phyloP scores from a whole-genome alignment of 495 filamentous ascomycete species.

The Penicillium salamii region DNA sequence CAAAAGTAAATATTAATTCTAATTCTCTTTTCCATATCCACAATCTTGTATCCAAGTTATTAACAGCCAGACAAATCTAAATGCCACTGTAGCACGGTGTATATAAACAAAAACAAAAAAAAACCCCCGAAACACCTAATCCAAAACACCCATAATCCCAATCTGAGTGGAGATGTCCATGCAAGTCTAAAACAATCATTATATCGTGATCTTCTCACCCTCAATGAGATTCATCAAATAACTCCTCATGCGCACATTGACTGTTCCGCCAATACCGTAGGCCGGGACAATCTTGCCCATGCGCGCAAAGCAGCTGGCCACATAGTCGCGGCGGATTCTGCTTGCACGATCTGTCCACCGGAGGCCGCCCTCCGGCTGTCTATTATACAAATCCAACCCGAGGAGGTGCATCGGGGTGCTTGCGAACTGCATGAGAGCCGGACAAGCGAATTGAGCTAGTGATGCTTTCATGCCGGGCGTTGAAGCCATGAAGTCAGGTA shows the following conservation, averaged over 20 bases:
- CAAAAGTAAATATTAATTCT: neutral
- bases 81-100: too few species aligned
- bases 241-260: slow-evolving; percentile 72
- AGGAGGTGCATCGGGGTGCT: slow-evolving; percentile 87
- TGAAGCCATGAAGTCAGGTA: slow-evolving; percentile 46
- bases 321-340: slow-evolving; percentile 73
- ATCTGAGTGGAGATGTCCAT: neutral
- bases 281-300: slow-evolving; percentile 92
- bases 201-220: neutral
- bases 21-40: neutral
- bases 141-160: neutral
- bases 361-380: slow-evolving; percentile 45
- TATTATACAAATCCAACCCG: slow-evolving; percentile 88
- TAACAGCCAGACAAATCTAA: neutral
- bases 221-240: slow-evolving; percentile 53
- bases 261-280: slow-evolving; percentile 89
- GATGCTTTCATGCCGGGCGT: slow-evolving; percentile 54
- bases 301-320: slow-evolving; percentile 70
- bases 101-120: neutral
- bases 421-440: slow-evolving; percentile 75
- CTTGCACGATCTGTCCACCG: slow-evolving; percentile 56
- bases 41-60: neutral
- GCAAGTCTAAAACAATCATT: neutral
- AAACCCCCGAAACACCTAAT: neutral
- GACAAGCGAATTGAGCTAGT: slow-evolving; percentile 76